Evolutionary conservation across 768 basidiomycete species (phyloP), one percentile per base, ranked within the genome.

Genomic region (Xerocomellus chrysenteron): DNA sequence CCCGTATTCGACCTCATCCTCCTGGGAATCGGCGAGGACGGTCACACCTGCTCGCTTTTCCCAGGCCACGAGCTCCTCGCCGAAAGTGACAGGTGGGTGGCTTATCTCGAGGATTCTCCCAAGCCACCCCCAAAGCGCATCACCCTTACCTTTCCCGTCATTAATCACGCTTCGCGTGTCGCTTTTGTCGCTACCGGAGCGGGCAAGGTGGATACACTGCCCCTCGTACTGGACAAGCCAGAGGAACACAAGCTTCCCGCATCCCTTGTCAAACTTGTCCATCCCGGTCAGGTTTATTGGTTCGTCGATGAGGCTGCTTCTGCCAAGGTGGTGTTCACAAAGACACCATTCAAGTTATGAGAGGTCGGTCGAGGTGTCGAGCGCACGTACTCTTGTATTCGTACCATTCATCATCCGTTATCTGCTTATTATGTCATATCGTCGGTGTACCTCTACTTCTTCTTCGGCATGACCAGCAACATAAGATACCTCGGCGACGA

Each of bases 31-130:
- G 97, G 97, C 32, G 92, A 91, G 6, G 97, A 98, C 70, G 96
- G 96, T n/a, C 97, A 99, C 78, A 98, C 96, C 41, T 94, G 90
- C 58, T 94, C 92, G 8, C 86, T 99, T 63, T 99, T 99, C 84
- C 97, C 97, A 10, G 90, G 82, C n/a, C 96, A 98, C 68, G 75
- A 73, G 37, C 81, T 98, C 39, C 82, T 99, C 47, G 58, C 75
- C n/a, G 96, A 97, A 75, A 82, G 80, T 48, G 92, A 93, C 71
- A 83, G 92, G 57, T 99, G 97, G 97, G 91, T 99, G 24, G 96
- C 95, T 1, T 89, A 85, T 72, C 78, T 99, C 66, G 86, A 90
- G 19, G 93, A 98, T 76, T 90, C 90, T 39, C 97, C 97, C 24
- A 98, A 99, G 74, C 93, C 93, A 0, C 97, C 97, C 13, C 78